Conservation (phyloP, 176 grass and related monocot genomes). For the Aechmea fasciata region DNA sequence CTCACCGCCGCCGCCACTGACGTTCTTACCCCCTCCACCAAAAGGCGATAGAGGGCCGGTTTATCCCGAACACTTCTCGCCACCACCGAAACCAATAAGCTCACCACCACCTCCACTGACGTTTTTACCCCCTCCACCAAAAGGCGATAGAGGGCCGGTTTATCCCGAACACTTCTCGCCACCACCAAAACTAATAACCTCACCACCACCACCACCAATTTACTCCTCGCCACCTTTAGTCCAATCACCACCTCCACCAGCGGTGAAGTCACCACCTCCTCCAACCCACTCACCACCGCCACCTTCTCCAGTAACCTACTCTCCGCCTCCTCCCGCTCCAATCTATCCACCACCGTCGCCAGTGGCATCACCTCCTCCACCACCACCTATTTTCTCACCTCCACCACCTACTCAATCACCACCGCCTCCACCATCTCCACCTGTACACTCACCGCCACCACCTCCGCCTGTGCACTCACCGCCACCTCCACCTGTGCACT, state of each 20-base stretch:
- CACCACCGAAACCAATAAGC: neutral
- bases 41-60: neutral
- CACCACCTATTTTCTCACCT: neutral
- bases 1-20: neutral
- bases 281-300: neutral
- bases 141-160: too few relatives aligned
- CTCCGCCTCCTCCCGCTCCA: neutral
- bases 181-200: neutral
- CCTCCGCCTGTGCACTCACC: neutral
- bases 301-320: neutral
- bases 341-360: neutral
- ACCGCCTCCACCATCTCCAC: neutral
- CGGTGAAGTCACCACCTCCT: neutral
- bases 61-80: too few relatives aligned
- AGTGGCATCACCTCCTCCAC: neutral
- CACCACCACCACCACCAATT: neutral
- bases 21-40: neutral
- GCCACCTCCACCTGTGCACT: neutral
- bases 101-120: neutral
- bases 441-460: neutral
- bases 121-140: neutral
- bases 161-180: neutral
- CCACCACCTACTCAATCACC: neutral
- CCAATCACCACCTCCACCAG: slow-evolving; percentile 1
- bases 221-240: neutral